Conservation (phyloP, 768 basidiomycete species). For the Termitomyces sp. region DNA sequence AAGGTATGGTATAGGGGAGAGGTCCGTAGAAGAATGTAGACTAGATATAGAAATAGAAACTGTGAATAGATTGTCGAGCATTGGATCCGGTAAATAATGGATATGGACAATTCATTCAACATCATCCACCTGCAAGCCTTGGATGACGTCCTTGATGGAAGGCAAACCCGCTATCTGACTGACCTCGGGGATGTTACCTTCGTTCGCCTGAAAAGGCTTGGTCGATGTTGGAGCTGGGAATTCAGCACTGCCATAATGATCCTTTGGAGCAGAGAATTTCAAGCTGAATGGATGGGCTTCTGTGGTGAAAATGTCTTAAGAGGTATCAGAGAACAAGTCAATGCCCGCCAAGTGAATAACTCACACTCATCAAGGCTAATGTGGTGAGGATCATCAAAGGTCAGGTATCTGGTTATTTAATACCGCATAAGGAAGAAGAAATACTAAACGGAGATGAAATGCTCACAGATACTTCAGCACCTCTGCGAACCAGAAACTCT, state of each 20-base stretch:
- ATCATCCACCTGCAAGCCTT: neutral
- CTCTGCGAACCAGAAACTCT: conserved; percentile 72
- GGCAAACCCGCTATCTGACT: conserved; percentile 18
- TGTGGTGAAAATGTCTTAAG: conserved; percentile 59
- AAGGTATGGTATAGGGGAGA: neutral
- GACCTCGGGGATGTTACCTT: conserved; percentile 17
- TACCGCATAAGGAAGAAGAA: neutral
- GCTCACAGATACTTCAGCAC: conserved; percentile 67
- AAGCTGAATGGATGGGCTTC: conserved; percentile 60
- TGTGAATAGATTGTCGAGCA: neutral
- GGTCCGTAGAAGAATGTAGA: neutral
- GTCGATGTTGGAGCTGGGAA: conserved; percentile 4
- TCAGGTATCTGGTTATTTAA: conserved; percentile 50
- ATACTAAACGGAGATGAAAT: neutral
- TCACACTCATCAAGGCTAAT: conserved; percentile 62
- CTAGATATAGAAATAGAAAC: neutral
- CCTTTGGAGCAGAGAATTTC: conserved; percentile 36
- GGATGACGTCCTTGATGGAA: conserved; percentile 4
- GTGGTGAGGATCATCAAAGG: conserved; percentile 61
- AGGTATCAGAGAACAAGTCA: neutral
- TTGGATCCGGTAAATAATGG: neutral
- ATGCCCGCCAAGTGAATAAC: conserved; percentile 14
- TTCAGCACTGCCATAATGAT: conserved; percentile 24
- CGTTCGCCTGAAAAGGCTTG: conserved; percentile 5
- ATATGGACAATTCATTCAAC: neutral